These are phyloP conservation scores for Coemansia reversa DNA, from an alignment of 192 early-diverging fungal genomes.

Conservation along the genomic window DNA sequence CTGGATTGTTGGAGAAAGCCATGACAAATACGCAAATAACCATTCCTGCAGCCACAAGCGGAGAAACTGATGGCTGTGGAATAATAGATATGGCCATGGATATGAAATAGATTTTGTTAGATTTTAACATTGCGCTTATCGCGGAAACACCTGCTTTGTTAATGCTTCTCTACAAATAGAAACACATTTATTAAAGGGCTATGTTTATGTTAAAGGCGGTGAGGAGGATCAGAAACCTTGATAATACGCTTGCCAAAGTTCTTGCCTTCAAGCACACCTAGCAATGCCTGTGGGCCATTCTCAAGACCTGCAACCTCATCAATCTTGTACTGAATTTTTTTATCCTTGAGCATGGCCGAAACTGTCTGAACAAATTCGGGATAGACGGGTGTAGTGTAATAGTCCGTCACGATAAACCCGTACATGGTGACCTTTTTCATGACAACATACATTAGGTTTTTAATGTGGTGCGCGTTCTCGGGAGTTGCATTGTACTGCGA, in stretches of 20 bases:
- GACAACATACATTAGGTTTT: conserved; percentile 61
- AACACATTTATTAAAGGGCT: not conserved
- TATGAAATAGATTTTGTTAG: too few relatives aligned
- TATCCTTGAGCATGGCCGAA: conserved; percentile 57
- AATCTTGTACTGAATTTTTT: conserved; percentile 64
- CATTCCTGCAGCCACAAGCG: not conserved
- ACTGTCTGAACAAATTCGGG: conserved; percentile 62
- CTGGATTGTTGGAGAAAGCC: conserved; percentile 17
- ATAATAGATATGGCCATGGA: too few relatives aligned
- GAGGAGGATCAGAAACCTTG: conserved; percentile 29
- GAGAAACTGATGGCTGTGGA: not conserved
- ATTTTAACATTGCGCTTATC: too few relatives aligned
- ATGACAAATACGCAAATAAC: conserved; percentile 9
- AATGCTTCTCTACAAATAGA: too few relatives aligned
- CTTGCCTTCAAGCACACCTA: conserved; percentile 63
- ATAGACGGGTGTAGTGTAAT: conserved; percentile 46
- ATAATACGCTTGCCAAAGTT: conserved; percentile 72
- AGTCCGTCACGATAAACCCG: conserved; percentile 69
- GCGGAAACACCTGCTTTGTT: not conserved
- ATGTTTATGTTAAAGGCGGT: conserved; percentile 16
- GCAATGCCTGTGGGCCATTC: conserved; percentile 60
- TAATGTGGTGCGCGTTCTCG: conserved; percentile 55
- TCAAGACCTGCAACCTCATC: conserved; percentile 66
- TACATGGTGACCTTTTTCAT: conserved; percentile 60
- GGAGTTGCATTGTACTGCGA: conserved; percentile 67